phyloP scores from a whole-genome alignment of 1,139 yeast genomes.

The Blastobotrys proliferans region DNA sequence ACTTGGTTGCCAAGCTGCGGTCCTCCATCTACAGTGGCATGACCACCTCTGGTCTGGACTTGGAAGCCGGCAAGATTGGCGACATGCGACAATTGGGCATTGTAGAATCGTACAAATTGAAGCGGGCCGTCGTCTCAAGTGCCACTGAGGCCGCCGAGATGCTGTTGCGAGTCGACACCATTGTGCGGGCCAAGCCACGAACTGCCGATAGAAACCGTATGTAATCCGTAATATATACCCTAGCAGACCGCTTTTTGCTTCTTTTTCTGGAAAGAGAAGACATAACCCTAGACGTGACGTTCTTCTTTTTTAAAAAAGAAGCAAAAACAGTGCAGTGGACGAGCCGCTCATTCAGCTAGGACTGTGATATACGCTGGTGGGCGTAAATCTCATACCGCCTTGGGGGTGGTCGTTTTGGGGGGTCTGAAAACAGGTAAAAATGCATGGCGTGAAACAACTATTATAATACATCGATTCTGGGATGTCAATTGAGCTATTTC shows the following conservation, averaged over 20 bases:
- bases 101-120: conserved; percentile 87
- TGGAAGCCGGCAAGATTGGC: conserved; percentile 76
- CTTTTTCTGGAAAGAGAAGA: too few relatives aligned
- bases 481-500: too few relatives aligned
- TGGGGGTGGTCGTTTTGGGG: too few relatives aligned
- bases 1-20: conserved; percentile 83
- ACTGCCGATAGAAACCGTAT: conserved; percentile 70
- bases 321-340: too few relatives aligned
- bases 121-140: conserved; percentile 90
- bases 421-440: too few relatives aligned
- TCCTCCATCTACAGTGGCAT: conserved; percentile 91
- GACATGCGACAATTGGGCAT: conserved; percentile 94
- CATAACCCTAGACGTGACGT: too few relatives aligned
- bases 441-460: too few relatives aligned
- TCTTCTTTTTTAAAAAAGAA: too few relatives aligned
- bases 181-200: conserved; percentile 94
- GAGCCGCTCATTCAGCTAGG: background rate
- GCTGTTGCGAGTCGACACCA: conserved; percentile 79
- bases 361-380: background rate
- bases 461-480: too few relatives aligned
- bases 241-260: too few relatives aligned
- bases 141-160: conserved; percentile 98
- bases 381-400: background rate
- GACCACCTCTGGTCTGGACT: conserved; percentile 85
- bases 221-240: too few relatives aligned